phyloP scores from a whole-genome alignment of 2,329 filamentous ascomycete species.

The Trichoderma sp. region DNA sequence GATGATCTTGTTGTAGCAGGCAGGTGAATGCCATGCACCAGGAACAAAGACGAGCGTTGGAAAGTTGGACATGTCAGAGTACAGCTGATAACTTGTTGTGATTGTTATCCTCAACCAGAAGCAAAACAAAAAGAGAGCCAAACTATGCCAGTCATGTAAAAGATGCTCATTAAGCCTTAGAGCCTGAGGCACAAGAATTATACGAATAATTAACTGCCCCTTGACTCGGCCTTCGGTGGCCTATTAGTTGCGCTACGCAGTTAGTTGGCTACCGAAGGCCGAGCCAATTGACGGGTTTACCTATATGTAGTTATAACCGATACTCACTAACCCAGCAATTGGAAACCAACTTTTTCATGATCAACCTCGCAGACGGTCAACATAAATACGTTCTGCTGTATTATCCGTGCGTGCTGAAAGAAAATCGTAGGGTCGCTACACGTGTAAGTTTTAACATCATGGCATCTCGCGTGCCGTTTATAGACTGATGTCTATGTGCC shows the following conservation, averaged over 20 bases:
- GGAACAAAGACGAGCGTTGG: conserved; percentile 4
- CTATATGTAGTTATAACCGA: neutral
- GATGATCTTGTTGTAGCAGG: neutral
- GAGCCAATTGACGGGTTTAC: neutral
- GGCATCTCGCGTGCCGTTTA: too few relatives aligned
- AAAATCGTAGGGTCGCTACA: too few relatives aligned
- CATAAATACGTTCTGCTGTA: too few relatives aligned
- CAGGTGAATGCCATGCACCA: neutral
- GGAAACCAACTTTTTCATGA: too few relatives aligned
- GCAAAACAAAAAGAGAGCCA: neutral
- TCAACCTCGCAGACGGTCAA: too few relatives aligned
- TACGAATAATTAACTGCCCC: neutral
- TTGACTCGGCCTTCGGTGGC: neutral
- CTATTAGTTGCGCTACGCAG: neutral
- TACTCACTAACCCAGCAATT: neutral
- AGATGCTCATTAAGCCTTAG: neutral
- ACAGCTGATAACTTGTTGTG: neutral
- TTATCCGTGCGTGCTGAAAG: too few relatives aligned
- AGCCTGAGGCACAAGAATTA: neutral
- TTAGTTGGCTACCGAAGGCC: neutral
- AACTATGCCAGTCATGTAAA: neutral
- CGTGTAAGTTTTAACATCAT: too few relatives aligned
- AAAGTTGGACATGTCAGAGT: neutral
- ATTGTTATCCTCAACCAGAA: neutral
- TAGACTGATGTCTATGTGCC: too few relatives aligned